Base-by-base conservation (phyloP, 352 stramenopile species). In the Globisporangium cederbergense region DNA sequence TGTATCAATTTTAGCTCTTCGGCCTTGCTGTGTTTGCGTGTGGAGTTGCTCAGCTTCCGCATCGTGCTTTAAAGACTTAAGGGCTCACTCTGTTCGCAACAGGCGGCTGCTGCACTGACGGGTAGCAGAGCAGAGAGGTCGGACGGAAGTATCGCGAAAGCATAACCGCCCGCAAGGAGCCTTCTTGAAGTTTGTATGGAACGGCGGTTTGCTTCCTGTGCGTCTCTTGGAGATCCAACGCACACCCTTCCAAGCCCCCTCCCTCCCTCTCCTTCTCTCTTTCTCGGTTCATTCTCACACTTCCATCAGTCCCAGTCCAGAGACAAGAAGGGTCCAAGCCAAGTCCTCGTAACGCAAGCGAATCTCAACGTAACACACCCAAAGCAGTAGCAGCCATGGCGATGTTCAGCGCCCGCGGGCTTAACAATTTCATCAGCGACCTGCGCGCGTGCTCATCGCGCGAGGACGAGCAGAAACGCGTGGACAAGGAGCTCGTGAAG, bases 401-500 rank as follows among this genome's bases (percentile, higher is more conserved):
- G 14, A 89, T 92, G 76, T 92, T 91, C 72, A 89, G 80, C 64
- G 83, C 83, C 47, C 78, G 81, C 52, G 80, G 80, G 56, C 76
- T 91, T n/a, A 89, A 87, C 79, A 91, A 91, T 71, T 91, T 91
- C 62, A 91, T 91, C 72, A 91, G 83, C 71, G 83, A 91, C 56
- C 69, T 93, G 52, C 79, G 80, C 8, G 65, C 83, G 10, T 91
- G 81, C 64, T 77, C 75, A 51, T 95, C 84, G 22, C 84, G 96
- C 72, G 95, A 98, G 57, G 93, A 98, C 47, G 96, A 99, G 74
- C 86, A 97, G 63, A 86, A 90, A 64, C 93, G 97, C 65, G 93
- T 99, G 43, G 95, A 99, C 71, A 98, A 98, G 71, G 97, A 99
- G 79, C 79, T 99, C 18, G 96, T 88, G 52, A 99, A 99, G 73